Conservation (phyloP, 805 yeast genomes). For the Candida dajiaensis region DNA sequence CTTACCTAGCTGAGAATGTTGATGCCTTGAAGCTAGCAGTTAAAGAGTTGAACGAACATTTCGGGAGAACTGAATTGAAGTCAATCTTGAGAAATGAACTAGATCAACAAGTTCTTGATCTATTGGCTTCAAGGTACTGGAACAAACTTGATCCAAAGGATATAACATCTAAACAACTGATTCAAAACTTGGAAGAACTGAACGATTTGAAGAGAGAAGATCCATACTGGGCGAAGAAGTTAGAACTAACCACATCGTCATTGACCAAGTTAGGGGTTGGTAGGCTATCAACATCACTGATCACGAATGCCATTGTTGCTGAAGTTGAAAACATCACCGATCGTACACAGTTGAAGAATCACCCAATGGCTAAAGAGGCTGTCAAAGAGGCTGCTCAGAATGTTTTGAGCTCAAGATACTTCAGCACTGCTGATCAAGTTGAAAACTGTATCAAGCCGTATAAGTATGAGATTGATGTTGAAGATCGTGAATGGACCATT, state of each 20-base stretch:
- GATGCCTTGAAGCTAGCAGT: slow-evolving; percentile 81
- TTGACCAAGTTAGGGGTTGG: slow-evolving; percentile 94
- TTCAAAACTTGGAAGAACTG: slow-evolving; percentile 48
- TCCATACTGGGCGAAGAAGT: slow-evolving; percentile 78
- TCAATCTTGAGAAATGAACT: slow-evolving; percentile 74
- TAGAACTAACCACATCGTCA: slow-evolving; percentile 78
- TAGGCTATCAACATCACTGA: slow-evolving; percentile 74
- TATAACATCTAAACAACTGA: slow-evolving; percentile 19
- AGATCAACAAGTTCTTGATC: slow-evolving; percentile 84
- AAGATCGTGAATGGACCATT: slow-evolving; percentile 86
- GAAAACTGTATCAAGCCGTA: slow-evolving; percentile 98
- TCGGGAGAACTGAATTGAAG: slow-evolving; percentile 78
- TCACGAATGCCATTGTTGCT: slow-evolving; percentile 71
- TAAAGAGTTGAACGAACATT: slow-evolving; percentile 77
- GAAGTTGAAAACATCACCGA: slow-evolving; percentile 74
- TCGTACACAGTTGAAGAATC: slow-evolving; percentile 70
- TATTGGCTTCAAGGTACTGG: slow-evolving; percentile 91
- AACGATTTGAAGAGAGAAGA: slow-evolving; percentile 58
- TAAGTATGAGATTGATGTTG: slow-evolving; percentile 94
- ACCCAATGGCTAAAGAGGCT: slow-evolving; percentile 78
- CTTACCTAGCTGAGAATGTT: slow-evolving; percentile 86
- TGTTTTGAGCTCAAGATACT: slow-evolving; percentile 72
- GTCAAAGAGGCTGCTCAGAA: slow-evolving; percentile 80
- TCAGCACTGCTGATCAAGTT: slow-evolving; percentile 95
- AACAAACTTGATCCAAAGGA: slow-evolving; percentile 39